Evolutionary conservation across 257 asterid genomes (phyloP).

Genomic region (Solanum sejunctum): DNA sequence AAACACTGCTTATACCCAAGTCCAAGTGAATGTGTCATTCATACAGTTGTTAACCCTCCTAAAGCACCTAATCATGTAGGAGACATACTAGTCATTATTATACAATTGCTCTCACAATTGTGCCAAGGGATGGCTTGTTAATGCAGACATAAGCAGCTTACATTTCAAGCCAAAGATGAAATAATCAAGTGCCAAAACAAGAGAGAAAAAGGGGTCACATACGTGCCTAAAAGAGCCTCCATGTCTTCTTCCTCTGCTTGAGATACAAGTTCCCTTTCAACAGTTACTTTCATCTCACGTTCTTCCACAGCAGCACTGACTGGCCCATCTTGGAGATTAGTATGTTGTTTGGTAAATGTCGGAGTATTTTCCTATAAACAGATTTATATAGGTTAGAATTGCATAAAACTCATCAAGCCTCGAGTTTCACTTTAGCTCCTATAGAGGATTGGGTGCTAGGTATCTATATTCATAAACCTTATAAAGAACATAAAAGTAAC

Average conservation of each 20-base stretch:
- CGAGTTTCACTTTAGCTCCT: background rate
- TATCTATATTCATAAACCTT: background rate
- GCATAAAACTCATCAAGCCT: background rate
- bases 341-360: constrained; percentile 46
- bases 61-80: background rate
- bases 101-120: background rate
- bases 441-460: background rate
- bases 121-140: background rate
- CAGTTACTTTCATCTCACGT: constrained; percentile 75
- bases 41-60: background rate
- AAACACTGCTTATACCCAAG: background rate
- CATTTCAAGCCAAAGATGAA: background rate
- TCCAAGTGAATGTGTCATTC: background rate
- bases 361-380: constrained; percentile 66
- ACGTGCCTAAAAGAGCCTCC: constrained; percentile 99
- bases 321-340: constrained; percentile 39
- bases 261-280: constrained; percentile 92
- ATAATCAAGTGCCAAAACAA: background rate
- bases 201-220: constrained; percentile 23
- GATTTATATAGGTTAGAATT: background rate
- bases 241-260: constrained; percentile 99
- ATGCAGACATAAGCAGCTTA: background rate
- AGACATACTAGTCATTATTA: background rate
- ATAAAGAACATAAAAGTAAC: background rate
- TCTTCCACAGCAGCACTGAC: constrained; percentile 21